Evolutionary conservation across 2,329 filamentous ascomycete genomes (phyloP).

Genomic region (Xylariaceae sp.): DNA sequence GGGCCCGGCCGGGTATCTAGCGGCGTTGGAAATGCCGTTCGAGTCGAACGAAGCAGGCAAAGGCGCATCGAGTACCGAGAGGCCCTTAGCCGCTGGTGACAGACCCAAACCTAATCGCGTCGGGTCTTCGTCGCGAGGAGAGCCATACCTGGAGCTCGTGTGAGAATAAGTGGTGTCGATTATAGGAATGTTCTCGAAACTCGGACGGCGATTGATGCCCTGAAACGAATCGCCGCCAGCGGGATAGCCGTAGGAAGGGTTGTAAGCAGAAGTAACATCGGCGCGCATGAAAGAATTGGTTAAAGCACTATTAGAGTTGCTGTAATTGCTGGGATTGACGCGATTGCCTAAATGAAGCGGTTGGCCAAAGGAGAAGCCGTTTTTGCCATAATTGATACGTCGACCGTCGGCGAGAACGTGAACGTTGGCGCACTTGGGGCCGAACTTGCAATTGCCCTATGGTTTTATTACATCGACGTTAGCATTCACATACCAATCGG

Average conservation of each 20-base stretch:
- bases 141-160: constrained; percentile 64
- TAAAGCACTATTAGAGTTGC: constrained; percentile 62
- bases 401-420: constrained; percentile 92
- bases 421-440: constrained; percentile 92
- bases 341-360: constrained; percentile 60
- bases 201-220: constrained; percentile 43
- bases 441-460: constrained; percentile 98
- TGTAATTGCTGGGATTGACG: constrained; percentile 54
- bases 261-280: constrained; percentile 43
- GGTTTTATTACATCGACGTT: constrained; percentile 24
- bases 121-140: constrained; percentile 64
- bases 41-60: constrained; percentile 94
- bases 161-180: constrained; percentile 56
- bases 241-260: constrained; percentile 37
- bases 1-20: constrained; percentile 69
- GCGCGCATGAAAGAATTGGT: constrained; percentile 67
- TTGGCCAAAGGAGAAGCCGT: constrained; percentile 59
- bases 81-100: constrained; percentile 65
- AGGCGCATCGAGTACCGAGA: constrained; percentile 91
- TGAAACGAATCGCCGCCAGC: constrained; percentile 38
- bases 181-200: constrained; percentile 52
- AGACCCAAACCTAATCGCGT: constrained; percentile 63
- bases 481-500: constrained; percentile 5
- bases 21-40: constrained; percentile 87
- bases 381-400: constrained; percentile 75